These are phyloP conservation scores for Sphagnum contortum DNA, from an alignment of 225 moss, liverwort and hornwort species.

Conservation along the genomic window DNA sequence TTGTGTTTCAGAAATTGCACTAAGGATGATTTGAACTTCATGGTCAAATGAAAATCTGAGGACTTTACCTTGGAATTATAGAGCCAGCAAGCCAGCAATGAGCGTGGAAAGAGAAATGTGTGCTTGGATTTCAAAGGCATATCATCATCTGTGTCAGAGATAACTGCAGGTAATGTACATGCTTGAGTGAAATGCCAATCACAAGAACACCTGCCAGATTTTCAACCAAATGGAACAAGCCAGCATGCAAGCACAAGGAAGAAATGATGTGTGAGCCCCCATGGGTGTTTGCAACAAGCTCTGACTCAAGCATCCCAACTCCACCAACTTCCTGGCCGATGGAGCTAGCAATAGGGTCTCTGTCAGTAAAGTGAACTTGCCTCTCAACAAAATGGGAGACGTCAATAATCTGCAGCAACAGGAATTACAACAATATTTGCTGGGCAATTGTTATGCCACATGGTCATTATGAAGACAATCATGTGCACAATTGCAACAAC, in stretches of 20 bases:
- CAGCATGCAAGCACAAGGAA: slow-evolving; percentile 69
- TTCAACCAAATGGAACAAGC: slow-evolving; percentile 64
- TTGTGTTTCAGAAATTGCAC: no score
- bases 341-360: slow-evolving; percentile 79
- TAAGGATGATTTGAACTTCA: no score
- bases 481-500: slow-evolving; percentile 47
- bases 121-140: slow-evolving; percentile 32
- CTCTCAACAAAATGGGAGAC: slow-evolving; percentile 39
- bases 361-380: slow-evolving; percentile 57
- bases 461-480: slow-evolving; percentile 46
- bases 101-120: slow-evolving; percentile 42
- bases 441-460: slow-evolving; percentile 73
- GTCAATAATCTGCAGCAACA: slow-evolving; percentile 34
- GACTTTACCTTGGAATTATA: slow-evolving; percentile 45
- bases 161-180: slow-evolving; percentile 33
- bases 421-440: slow-evolving; percentile 9
- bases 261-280: slow-evolving; percentile 74
- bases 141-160: slow-evolving; percentile 38
- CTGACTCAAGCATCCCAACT: slow-evolving; percentile 59
- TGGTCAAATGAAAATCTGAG: background rate
- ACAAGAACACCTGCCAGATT: slow-evolving; percentile 54
- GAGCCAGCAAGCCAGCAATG: slow-evolving; percentile 51
- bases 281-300: slow-evolving; percentile 38
- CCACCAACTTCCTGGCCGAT: slow-evolving; percentile 44
- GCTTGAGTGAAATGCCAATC: slow-evolving; percentile 60